Conservation (phyloP, 495 filamentous ascomycete species). For the Filosporella fistucella region DNA sequence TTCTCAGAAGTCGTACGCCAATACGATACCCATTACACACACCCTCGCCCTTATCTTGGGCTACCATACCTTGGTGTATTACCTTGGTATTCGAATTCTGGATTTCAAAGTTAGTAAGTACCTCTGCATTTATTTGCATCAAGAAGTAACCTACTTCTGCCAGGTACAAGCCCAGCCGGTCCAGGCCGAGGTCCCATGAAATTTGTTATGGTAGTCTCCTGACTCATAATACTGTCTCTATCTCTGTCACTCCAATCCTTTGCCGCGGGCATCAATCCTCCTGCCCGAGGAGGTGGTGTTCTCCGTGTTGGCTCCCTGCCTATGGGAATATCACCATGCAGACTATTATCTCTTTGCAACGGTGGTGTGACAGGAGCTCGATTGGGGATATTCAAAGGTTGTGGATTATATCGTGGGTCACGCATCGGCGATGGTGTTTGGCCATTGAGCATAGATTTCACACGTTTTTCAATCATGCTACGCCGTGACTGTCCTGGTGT, state of each 20-base stretch:
- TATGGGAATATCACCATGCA: constrained; percentile 69
- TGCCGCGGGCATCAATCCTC: not conserved
- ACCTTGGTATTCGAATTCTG: too few species aligned
- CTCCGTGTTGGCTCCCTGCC: constrained; percentile 44
- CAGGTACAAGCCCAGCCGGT: too few species aligned
- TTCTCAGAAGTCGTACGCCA: too few species aligned
- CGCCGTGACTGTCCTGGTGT: not conserved
- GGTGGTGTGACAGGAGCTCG: constrained; percentile 25
- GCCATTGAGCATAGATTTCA: constrained; percentile 18
- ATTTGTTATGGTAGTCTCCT: constrained; percentile 59
- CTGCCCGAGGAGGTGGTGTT: constrained; percentile 4
- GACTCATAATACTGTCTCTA: too few species aligned
- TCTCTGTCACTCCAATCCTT: not conserved
- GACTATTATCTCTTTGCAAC: constrained; percentile 46
- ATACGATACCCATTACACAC: too few species aligned
- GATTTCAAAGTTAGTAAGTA: too few species aligned
- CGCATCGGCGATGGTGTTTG: not conserved
- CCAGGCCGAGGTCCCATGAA: constrained; percentile 50
- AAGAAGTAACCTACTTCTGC: too few species aligned
- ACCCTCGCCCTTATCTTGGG: too few species aligned
- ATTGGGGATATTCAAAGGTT: not conserved
- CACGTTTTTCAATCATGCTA: constrained; percentile 2
- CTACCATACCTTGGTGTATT: too few species aligned
- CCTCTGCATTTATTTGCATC: too few species aligned
- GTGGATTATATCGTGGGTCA: not conserved